Base-by-base conservation (phyloP, 2,329 filamentous ascomycete species). In the Fusarium piperis region DNA sequence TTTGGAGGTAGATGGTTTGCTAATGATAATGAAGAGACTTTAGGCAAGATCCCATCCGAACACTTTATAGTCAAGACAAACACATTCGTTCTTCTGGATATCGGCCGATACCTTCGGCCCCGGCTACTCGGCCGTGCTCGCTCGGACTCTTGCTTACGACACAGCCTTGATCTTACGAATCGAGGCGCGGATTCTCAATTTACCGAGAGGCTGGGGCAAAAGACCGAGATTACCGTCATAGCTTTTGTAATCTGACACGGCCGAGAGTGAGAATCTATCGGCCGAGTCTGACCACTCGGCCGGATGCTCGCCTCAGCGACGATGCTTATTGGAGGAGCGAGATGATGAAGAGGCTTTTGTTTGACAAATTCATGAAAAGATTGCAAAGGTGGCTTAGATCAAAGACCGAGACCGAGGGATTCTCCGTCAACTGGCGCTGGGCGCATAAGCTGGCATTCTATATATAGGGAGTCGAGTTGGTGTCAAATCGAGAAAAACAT, bases 11-110 rank as follows among this genome's bases (percentile, higher is more conserved):
- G 10, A 28, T 48, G 9, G 6, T 3, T 30, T 48, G 26, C 18
- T 48, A 26, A 48, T 48, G 26, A n/a, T 10, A 18, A 48, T 30
- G 10, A 28, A 30, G 26, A 48, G 6, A 9, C 1, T 1, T 1
- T 8, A 20, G 8, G 33, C 5, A 28, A 4, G 13, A 57, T 20
- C 9, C 1, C 38, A 4, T 32, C 28, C 2, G 6, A 26, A 23
- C 12, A 30, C 69, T 70, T 72, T 72, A 72, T 72, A 72, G 18
- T 23, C 28, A 6, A 20, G 1, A 10, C 6, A 6, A 4, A 1
- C 2, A 1, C 3, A 0, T 4, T 5, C 2, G 1, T 0, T 5
- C 1, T 2, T 6, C 0, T 6, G 8, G 16, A 1, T 46, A 23
- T 32, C 69, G 69, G 69, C 65, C 69, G 68, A 72, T 33, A 30